A percentile compares a stretch with the other conserved stretches of the same genome.
Conservation (phyloP, 306 rosid species). For the Prinsepia uniflora region DNA sequence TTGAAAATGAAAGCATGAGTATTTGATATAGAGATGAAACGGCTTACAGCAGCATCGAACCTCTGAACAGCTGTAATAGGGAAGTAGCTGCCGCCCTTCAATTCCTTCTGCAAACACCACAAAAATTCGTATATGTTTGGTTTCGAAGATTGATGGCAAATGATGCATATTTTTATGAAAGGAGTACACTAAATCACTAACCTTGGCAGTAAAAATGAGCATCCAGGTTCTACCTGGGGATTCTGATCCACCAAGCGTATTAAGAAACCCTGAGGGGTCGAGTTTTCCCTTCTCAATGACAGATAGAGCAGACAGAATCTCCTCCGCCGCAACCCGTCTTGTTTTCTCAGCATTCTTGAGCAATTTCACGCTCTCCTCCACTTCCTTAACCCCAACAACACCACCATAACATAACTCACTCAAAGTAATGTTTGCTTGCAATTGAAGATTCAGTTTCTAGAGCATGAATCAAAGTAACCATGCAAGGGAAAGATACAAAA, state of each 20-base stretch:
- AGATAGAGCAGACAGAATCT: conserved; percentile 69
- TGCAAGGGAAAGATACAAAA: not conserved
- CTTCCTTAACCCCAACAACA: conserved; percentile 49
- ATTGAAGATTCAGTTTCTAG: not conserved
- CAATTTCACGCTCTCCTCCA: conserved; percentile 67
- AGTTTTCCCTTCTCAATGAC: conserved; percentile 74
- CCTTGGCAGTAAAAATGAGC: conserved; percentile 85
- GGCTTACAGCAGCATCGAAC: conserved; percentile 87
- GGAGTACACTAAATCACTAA: conserved; percentile 43
- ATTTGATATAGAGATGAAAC: conserved; percentile 3
- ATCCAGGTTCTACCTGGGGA: conserved; percentile 98
- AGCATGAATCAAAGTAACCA: not conserved
- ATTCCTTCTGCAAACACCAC: conserved; percentile 54
- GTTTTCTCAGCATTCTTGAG: conserved; percentile 79
- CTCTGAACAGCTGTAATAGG: conserved; percentile 93
- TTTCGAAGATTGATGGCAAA: not conserved
- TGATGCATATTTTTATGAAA: not conserved
- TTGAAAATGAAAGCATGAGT: not conserved
- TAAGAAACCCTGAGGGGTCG: conserved; percentile 68
- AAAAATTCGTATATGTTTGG: conserved; percentile 14
- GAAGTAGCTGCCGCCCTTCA: conserved; percentile 67
- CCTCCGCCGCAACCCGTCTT: conserved; percentile 50
- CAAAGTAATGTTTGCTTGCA: not conserved
- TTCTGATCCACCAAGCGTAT: conserved; percentile 67
- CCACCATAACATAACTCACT: conserved; percentile 4